Base-by-base conservation (phyloP, 1,284 basidiomycete species). In the Mycena citricolor region DNA sequence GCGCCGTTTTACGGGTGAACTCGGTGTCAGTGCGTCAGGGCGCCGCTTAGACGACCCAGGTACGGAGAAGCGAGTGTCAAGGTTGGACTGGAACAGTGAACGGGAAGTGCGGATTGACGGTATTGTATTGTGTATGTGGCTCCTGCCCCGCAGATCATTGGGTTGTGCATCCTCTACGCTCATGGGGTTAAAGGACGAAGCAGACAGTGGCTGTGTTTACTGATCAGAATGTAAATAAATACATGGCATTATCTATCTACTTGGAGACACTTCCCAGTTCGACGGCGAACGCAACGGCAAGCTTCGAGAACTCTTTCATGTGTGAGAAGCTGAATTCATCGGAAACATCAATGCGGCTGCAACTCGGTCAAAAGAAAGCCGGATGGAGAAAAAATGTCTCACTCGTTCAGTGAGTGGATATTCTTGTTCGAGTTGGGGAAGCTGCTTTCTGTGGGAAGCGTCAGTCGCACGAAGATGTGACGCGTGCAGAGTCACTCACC, bases 281-380 rank as follows among this genome's bases (percentile, higher is more conserved):
- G 52, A 94, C 77, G 5, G 83, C 87, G 57, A 90, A 91, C 1
- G 86, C 90, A 13, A 89, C 81, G 11, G 86, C 88, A 34, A 95
- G 74, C 73, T 95, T 95, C 49, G 90, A 90, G 68, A 95, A 95
- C 61, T 92, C 80, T 23, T 90, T 63, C 82, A 89, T 86, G 59
- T 93, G 85, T 2, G 68, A 61, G 58, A 90, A 90, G 57, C 85
- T 90, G 68, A 97, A 97, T 63, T 94, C 94, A 17, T 81, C 71
- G 2, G 86, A 88, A 54, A 91, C 76, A 61, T 94, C 86, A 54
- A 90, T 86, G 35, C 85, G 81, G 61, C 86, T 90, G 55, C 13
- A 43, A 52, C 22, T 37, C 2, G 38, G 47, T 43, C 11, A 36
- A 16, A 38, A 17, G 14, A n/a, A 25, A 39, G 34, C 38, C 32